Base-by-base conservation (phyloP, 345 rosid genomes). In the Limnanthes douglasii region DNA sequence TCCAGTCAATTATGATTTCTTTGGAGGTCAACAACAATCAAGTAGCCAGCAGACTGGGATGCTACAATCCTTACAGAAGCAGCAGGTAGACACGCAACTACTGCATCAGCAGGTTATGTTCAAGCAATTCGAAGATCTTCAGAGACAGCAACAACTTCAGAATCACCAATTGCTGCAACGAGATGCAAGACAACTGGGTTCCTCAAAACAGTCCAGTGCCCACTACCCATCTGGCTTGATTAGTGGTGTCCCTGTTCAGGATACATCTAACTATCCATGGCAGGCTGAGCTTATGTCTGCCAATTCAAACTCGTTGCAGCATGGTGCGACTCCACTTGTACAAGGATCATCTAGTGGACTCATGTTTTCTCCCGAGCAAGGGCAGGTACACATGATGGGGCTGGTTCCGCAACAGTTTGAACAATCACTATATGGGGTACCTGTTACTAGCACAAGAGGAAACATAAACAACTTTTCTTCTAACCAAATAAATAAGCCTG, bases 31-130 rank as follows among this genome's bases (percentile, higher is more conserved):
- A 39, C 92, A 66, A 31, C 95, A 68, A 46, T 27, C 63, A 59
- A 66, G 54, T 32, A 51, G 51, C 55, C 98, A 72, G 56, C 66
- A 56, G 41, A 64, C 68, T 46, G 71, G 68, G 54, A 63, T 59
- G 57, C 35, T 72, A 57, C 94, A 70, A 51, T 54, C 78, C 23
- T 61, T 69, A 19, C 65, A 83, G 11, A 72, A 73, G 65, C 96
- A 74, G 68, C 84, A 70, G 53, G 54, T 70, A 18, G 98, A 80
- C 32, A 56, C 77, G 79, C 93, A 76, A 56, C 60, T 90, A 15
- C 25, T 79, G 23, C 94, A 84, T 53, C 85, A 90, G 43, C 77
- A 80, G 39, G 43, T 64, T 35, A 68, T 84, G 68, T 43, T 52
- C 21, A 84, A 65, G 65, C 83, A 84, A 61, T 59, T 79, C 59